phyloP scores from a whole-genome alignment of 2,329 filamentous ascomycete species.

The Fusarium sp. region DNA sequence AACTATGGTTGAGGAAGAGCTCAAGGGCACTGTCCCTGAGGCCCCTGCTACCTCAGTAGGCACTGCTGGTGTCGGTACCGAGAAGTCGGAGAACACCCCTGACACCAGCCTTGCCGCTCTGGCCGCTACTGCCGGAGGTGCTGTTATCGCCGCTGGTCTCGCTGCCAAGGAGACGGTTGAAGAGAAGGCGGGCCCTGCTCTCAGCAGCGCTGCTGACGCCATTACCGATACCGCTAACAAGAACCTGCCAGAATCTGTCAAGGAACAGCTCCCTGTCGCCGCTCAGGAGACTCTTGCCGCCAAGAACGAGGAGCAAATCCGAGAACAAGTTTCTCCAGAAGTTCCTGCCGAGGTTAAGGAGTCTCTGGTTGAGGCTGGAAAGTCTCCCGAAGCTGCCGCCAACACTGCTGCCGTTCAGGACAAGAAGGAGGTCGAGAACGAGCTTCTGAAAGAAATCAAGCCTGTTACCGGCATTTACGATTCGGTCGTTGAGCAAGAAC shows the following conservation, averaged over 20 bases:
- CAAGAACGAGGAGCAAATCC: slow-evolving; percentile 57
- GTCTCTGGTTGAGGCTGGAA: slow-evolving; percentile 68
- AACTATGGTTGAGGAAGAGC: slow-evolving; percentile 76
- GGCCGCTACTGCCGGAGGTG: slow-evolving; percentile 52
- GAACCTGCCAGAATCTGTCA: slow-evolving; percentile 66
- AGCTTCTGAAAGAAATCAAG: slow-evolving; percentile 76
- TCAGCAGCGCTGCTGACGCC: slow-evolving; percentile 52
- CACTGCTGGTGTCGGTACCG: slow-evolving; percentile 63
- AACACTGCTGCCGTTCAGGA: slow-evolving; percentile 77
- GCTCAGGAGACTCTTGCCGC: slow-evolving; percentile 62
- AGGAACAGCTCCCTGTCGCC: slow-evolving; percentile 63
- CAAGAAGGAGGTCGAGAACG: slow-evolving; percentile 79
- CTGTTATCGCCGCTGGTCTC: slow-evolving; percentile 49
- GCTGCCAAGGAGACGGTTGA: slow-evolving; percentile 53
- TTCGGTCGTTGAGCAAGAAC: slow-evolving; percentile 35
- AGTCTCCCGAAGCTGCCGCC: slow-evolving; percentile 77
- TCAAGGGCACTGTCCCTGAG: slow-evolving; percentile 74
- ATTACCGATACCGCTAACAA: slow-evolving; percentile 58
- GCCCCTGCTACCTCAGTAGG: slow-evolving; percentile 69
- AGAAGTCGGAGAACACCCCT: slow-evolving; percentile 62
- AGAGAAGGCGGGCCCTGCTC: slow-evolving; percentile 55
- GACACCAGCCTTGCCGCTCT: slow-evolving; percentile 57
- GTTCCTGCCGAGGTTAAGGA: slow-evolving; percentile 69
- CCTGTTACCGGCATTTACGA: slow-evolving; percentile 43
- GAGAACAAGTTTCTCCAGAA: slow-evolving; percentile 61